Base-by-base conservation (phyloP, 2,329 filamentous ascomycete genomes). In the Colletotrichum horii region DNA sequence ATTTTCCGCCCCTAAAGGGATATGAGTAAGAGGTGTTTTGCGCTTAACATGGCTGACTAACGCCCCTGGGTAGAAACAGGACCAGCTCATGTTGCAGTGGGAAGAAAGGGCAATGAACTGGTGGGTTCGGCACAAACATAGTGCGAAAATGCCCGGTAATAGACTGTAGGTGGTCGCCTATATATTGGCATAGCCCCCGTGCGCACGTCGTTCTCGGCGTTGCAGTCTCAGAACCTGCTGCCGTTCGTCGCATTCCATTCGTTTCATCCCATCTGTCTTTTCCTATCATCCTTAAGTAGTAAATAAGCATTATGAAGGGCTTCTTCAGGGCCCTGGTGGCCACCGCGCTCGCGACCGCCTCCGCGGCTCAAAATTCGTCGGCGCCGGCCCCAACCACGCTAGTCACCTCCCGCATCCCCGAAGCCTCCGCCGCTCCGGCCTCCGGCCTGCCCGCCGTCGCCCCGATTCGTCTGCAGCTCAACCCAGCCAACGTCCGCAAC, bases 401-500 rank as follows among this genome's bases (percentile, higher is more conserved):
- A 19, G 34, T 67, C 15, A 71, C 70, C 4, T 71, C 62, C 62
- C 61, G 61, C n/a, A 11, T 72, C n/a, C 70, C 62, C 43, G 69
- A 66, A 32, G 32, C 69, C n/a, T 67, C 70, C n/a, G 70, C 48
- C 6, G n/a, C 36, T 12, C 71, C 71, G 15, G 55, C 9, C 19
- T 16, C 72, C 14, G 48, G 19, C 7, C 14, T 71, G 6, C 69
- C 73, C 19, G 56, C 56, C 48, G 56, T 34, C 22, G 72, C 77
- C 16, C 72, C 68, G 4, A 75, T 75, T 58, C 76, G 75, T 26
- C 69, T 78, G 15, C 60, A 66, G 3, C 71, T 78, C 24, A 78
- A 78, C 55, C 77, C 77, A 26, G 66, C 61, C 58, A 77, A 76
- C 58, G 66, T 78, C 38, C 75, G 75, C 8, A 55, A 75, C 36